Evolutionary conservation across 2,329 filamentous ascomycete genomes (phyloP).

Genomic region (Rutstroemia sp.): DNA sequence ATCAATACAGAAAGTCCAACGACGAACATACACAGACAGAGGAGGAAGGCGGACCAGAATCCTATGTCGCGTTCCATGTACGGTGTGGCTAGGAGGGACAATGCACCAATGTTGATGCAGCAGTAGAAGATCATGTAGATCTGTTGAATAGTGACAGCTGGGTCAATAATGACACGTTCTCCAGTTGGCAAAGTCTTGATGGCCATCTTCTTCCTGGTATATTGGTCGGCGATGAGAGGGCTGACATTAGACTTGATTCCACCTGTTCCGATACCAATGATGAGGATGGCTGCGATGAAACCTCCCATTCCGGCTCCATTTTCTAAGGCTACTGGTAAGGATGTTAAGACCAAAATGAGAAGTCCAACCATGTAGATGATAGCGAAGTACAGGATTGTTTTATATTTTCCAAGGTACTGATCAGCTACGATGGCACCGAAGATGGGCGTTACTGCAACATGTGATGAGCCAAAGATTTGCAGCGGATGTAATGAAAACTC

Average conservation of each 20-base stretch:
- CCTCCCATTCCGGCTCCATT: conserved; percentile 40
- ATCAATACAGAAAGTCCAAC: conserved; percentile 44
- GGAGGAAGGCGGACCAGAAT: conserved; percentile 41
- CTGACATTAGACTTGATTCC: conserved; percentile 61
- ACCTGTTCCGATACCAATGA: conserved; percentile 39
- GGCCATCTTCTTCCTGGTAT: conserved; percentile 35
- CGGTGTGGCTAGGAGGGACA: conserved; percentile 36
- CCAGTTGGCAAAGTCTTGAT: conserved; percentile 43
- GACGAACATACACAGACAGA: conserved; percentile 43
- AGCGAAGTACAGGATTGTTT: conserved; percentile 47
- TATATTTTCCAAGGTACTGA: conserved; percentile 53
- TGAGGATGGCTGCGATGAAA: conserved; percentile 43
- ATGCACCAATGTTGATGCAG: conserved; percentile 59
- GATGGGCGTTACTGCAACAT: conserved; percentile 24
- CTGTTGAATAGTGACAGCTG: conserved; percentile 47
- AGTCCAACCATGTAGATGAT: conserved; percentile 44
- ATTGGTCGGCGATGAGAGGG: conserved; percentile 54
- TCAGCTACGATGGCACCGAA: conserved; percentile 42
- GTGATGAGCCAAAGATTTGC: background rate
- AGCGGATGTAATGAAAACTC: background rate
- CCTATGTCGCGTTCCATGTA: conserved; percentile 39
- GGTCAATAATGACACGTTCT: conserved; percentile 54
- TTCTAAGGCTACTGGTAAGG: conserved; percentile 40
- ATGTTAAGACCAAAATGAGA: conserved; percentile 43
- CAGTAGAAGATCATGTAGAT: conserved; percentile 49